Percentiles rank a stretch among this genome's conserved stretches.
phyloP scores from a whole-genome alignment of 2,329 filamentous ascomycete species.

The Neobulgaria alba region DNA sequence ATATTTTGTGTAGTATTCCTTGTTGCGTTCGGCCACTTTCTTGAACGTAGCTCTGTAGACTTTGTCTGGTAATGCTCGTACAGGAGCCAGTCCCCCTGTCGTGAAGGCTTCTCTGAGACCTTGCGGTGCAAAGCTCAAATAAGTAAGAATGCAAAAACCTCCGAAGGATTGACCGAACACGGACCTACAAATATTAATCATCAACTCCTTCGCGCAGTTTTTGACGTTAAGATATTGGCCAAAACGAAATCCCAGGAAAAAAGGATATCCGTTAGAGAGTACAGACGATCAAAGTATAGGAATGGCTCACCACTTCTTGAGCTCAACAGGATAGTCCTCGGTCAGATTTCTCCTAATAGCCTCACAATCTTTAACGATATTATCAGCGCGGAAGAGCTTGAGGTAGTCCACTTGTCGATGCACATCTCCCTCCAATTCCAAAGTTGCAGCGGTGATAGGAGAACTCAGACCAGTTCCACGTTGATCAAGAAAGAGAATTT shows the following conservation, averaged over 20 bases:
- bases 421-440: conserved; percentile 55
- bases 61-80: conserved; percentile 62
- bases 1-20: conserved; percentile 68
- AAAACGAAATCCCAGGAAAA: background rate
- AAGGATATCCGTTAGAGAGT: background rate
- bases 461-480: conserved; percentile 81
- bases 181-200: conserved; percentile 59
- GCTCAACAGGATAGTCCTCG: conserved; percentile 55
- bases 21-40: conserved; percentile 63
- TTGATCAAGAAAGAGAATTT: conserved; percentile 81
- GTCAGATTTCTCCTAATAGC: conserved; percentile 73
- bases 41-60: conserved; percentile 67
- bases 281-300: background rate
- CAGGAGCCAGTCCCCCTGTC: conserved; percentile 73
- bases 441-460: conserved; percentile 65
- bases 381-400: conserved; percentile 79
- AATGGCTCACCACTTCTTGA: conserved; percentile 55
- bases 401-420: conserved; percentile 71
- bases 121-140: conserved; percentile 66
- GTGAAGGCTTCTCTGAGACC: conserved; percentile 76
- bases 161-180: conserved; percentile 89
- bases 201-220: too few relatives aligned
- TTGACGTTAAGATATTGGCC: too few relatives aligned
- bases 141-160: conserved; percentile 71
- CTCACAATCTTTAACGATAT: conserved; percentile 82